phyloP scores from a whole-genome alignment of 2,329 filamentous ascomycete species.

The Epicoccum sorghinum region DNA sequence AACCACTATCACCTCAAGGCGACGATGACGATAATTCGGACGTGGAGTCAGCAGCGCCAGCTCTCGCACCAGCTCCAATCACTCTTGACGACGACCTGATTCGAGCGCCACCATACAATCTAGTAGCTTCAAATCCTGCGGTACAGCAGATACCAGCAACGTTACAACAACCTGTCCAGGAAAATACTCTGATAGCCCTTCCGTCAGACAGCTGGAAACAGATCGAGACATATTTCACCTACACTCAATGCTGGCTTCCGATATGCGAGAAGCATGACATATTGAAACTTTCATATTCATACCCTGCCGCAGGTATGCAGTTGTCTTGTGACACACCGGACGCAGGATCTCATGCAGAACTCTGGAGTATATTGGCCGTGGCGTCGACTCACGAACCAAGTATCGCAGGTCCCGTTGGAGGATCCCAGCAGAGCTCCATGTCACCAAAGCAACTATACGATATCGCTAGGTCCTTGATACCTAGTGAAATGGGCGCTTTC shows the following conservation, averaged over 20 bases:
- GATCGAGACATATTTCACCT: conserved; percentile 75
- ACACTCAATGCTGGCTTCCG: conserved; percentile 78
- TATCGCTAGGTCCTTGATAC: conserved; percentile 38
- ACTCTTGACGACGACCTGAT: conserved; percentile 11
- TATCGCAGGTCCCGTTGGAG: conserved; percentile 2
- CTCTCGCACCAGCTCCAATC: conserved; percentile 1
- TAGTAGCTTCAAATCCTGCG: conserved; percentile 2
- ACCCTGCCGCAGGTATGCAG: conserved; percentile 53
- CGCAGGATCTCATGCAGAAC: conserved; percentile 50
- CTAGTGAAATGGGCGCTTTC: conserved; percentile 38
- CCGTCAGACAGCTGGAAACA: conserved; percentile 64
- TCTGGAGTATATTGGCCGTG: conserved; percentile 54
- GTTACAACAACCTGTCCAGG: neutral
- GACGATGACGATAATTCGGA: conserved; percentile 40
- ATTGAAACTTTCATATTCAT: conserved; percentile 63
- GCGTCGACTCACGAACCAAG: conserved; percentile 41
- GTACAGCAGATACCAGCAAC: neutral
- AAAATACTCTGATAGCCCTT: conserved; percentile 38
- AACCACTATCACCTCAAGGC: conserved; percentile 26
- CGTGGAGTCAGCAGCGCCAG: conserved; percentile 18
- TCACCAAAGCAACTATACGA: conserved; percentile 32
- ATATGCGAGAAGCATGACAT: conserved; percentile 71
- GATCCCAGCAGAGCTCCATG: conserved; percentile 8
- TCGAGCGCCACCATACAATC: conserved; percentile 8
- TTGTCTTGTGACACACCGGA: conserved; percentile 27